These are phyloP conservation scores for Solanum chaucha DNA, from an alignment of 257 asterid species.

Conservation along the genomic window DNA sequence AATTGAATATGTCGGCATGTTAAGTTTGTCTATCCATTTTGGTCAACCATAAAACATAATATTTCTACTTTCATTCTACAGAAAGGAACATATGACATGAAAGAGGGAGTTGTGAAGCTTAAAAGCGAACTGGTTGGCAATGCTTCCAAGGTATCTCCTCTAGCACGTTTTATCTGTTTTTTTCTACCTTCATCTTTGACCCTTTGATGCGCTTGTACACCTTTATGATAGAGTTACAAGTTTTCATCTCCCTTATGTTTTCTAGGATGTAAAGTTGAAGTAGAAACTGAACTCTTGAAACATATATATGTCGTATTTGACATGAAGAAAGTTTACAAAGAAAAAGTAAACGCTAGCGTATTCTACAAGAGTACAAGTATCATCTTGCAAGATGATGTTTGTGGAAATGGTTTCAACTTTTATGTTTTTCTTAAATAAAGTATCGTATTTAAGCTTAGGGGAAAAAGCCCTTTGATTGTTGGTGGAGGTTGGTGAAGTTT, in stretches of 20 bases:
- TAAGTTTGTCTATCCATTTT: neutral
- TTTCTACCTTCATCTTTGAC: neutral
- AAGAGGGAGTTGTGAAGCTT: conserved; percentile 36
- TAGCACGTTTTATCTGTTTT: neutral
- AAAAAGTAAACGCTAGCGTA: neutral
- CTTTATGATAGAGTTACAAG: neutral
- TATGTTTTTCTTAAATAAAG: neutral
- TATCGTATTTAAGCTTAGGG: neutral
- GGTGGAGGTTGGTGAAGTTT: neutral
- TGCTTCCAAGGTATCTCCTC: conserved; percentile 51
- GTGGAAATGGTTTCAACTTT: neutral
- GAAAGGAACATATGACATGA: conserved; percentile 46
- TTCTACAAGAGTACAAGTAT: neutral
- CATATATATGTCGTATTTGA: neutral
- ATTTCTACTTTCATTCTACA: conserved; percentile 4
- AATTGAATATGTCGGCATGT: neutral
- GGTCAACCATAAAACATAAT: neutral
- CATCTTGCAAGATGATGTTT: neutral
- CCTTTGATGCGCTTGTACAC: neutral
- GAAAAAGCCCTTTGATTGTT: neutral
- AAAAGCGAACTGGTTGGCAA: conserved; percentile 50
- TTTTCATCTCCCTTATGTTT: neutral
- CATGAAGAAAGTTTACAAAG: neutral
- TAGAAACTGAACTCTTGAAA: neutral
- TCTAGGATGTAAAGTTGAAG: neutral